A percentile compares a stretch with the other conserved stretches of the same genome.
These are phyloP conservation scores for Pichia sp. DNA, from an alignment of 1,139 yeast genomes.

Conservation along the genomic window DNA sequence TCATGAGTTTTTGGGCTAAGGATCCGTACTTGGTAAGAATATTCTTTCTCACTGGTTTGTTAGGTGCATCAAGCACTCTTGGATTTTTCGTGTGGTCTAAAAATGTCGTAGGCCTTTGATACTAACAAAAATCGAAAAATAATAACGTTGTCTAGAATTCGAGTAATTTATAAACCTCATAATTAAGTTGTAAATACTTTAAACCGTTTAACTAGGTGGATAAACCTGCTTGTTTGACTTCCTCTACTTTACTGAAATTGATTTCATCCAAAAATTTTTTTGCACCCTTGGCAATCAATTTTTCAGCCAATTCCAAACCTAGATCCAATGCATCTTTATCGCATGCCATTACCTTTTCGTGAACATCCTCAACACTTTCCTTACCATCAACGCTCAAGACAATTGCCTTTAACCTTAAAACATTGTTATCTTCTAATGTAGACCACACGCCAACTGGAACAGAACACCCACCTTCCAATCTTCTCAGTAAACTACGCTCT, in stretches of 20 bases:
- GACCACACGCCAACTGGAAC: slow-evolving; percentile 88
- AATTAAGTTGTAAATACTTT: not conserved
- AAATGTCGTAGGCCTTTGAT: not conserved
- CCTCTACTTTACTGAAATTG: slow-evolving; percentile 61
- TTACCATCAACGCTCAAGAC: slow-evolving; percentile 86
- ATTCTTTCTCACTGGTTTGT: slow-evolving; percentile 22
- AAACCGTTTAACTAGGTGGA: not conserved
- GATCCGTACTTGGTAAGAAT: slow-evolving; percentile 27
- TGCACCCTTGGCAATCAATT: slow-evolving; percentile 72
- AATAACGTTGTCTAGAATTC: not conserved
- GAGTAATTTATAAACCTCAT: not conserved
- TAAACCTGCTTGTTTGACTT: slow-evolving; percentile 33
- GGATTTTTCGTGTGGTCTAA: slow-evolving; percentile 11
- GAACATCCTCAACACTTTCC: slow-evolving; percentile 55
- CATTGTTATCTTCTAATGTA: slow-evolving; percentile 42
- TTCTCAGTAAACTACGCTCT: slow-evolving; percentile 81
- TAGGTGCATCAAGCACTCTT: slow-evolving; percentile 17
- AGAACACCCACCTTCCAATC: slow-evolving; percentile 95
- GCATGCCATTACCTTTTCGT: slow-evolving; percentile 30
- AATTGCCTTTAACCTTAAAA: slow-evolving; percentile 56
- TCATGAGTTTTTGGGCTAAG: slow-evolving; percentile 25
- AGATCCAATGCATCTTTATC: slow-evolving; percentile 64
- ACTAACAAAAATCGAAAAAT: not conserved
- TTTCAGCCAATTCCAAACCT: slow-evolving; percentile 68
- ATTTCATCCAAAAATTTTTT: slow-evolving; percentile 75